Evolutionary conservation across 2,329 filamentous ascomycete species (phyloP).

Genomic region (Chrysoporthe deuterocubensis): DNA sequence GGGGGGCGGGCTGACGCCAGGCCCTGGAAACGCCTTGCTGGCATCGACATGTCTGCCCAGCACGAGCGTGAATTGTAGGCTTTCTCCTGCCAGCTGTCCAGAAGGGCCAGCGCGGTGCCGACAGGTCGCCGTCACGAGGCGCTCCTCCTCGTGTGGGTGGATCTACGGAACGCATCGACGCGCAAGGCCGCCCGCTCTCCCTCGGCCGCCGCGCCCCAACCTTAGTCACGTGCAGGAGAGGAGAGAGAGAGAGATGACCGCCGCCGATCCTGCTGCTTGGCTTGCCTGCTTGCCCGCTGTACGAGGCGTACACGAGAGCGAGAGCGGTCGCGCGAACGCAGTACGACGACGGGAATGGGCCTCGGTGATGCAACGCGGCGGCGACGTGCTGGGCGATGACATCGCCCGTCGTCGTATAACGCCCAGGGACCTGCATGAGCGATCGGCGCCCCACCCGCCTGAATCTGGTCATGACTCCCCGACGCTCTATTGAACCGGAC

Average conservation of each 20-base stretch:
- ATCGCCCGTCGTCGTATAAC: conserved; percentile 11
- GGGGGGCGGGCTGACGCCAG: background rate
- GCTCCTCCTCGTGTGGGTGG: too few relatives aligned
- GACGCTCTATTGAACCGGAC: conserved; percentile 4
- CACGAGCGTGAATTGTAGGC: too few relatives aligned
- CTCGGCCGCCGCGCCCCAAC: too few relatives aligned
- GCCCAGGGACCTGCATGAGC: conserved; percentile 8
- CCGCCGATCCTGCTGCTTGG: background rate
- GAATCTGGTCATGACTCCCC: conserved; percentile 19
- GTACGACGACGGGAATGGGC: background rate
- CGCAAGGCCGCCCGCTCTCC: too few relatives aligned
- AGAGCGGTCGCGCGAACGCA: background rate
- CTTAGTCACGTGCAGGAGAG: too few relatives aligned
- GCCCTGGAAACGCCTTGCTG: background rate
- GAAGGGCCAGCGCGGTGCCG: background rate
- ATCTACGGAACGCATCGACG: too few relatives aligned
- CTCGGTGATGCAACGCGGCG: conserved; percentile 1
- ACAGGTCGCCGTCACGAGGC: background rate
- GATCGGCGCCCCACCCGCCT: conserved; percentile 22
- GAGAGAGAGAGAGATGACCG: background rate
- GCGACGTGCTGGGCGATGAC: background rate
- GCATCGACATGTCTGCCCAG: background rate
- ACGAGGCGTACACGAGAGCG: background rate
- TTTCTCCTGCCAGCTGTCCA: background rate
- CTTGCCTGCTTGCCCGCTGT: background rate